Evolutionary conservation across 441 rosid species (phyloP).

Genomic region (Gossypium lobatum): DNA sequence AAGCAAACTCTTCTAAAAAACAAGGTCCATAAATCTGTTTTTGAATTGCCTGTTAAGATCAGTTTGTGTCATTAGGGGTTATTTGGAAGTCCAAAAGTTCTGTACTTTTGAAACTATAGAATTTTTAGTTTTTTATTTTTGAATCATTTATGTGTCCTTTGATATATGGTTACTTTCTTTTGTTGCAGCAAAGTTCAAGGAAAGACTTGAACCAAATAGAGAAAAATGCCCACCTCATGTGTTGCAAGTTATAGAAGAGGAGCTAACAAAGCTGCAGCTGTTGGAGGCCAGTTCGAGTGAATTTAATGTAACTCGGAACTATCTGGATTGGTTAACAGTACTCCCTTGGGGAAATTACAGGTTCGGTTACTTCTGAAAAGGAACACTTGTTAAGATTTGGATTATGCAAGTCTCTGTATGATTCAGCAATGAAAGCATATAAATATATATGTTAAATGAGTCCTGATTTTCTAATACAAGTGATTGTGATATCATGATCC

Average conservation of each 20-base stretch:
- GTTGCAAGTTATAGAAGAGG: slow-evolving; percentile 85
- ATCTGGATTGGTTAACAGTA: slow-evolving; percentile 94
- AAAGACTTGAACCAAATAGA: slow-evolving; percentile 65
- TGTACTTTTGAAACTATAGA: background rate
- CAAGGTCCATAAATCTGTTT: background rate
- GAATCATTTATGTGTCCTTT: slow-evolving; percentile 7
- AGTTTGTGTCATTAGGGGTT: background rate
- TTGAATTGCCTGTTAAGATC: background rate
- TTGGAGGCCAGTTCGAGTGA: slow-evolving; percentile 99
- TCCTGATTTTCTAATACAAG: background rate
- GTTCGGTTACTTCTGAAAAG: slow-evolving; percentile 32
- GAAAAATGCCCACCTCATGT: slow-evolving; percentile 84
- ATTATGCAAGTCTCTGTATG: background rate
- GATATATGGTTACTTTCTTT: slow-evolving; percentile 14
- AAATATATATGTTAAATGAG: background rate
- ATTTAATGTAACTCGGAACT: slow-evolving; percentile 83
- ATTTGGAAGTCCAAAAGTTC: background rate
- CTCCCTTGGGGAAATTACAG: slow-evolving; percentile 95
- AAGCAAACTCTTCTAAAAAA: slow-evolving; percentile 1
- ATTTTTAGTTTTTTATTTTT: background rate
- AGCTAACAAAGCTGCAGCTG: slow-evolving; percentile 75
- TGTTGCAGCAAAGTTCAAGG: slow-evolving; percentile 74
- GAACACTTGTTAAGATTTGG: background rate
- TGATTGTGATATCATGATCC: background rate
- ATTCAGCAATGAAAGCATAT: background rate